phyloP scores from a whole-genome alignment of 495 filamentous ascomycete species.

The Xylaria venustula region DNA sequence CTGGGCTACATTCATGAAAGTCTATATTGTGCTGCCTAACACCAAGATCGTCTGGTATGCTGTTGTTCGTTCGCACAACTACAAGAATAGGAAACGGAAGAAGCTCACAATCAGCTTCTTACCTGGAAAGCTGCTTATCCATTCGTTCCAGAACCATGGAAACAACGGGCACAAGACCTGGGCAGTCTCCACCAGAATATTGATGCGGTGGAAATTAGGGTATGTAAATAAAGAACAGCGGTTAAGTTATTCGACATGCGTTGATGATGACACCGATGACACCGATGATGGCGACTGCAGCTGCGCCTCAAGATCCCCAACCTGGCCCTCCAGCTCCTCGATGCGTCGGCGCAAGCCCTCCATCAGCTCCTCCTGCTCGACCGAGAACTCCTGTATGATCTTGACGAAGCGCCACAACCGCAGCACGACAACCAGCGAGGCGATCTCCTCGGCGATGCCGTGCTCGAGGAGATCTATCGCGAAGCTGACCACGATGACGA shows the following conservation, averaged over 20 bases:
- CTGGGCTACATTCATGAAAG: no score
- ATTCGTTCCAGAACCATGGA: neutral
- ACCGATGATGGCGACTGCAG: slow-evolving; percentile 10
- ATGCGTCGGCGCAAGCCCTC: slow-evolving; percentile 40
- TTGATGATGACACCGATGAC: no score
- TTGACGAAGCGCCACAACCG: slow-evolving; percentile 69
- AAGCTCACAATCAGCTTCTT: no score
- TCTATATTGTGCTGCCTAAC: no score
- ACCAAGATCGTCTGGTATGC: no score
- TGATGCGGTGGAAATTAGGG: neutral
- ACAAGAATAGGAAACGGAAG: no score
- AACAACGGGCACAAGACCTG: neutral
- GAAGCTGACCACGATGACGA: slow-evolving; percentile 61
- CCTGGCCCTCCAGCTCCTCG: slow-evolving; percentile 45
- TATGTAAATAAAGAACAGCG: no score
- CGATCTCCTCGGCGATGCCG: slow-evolving; percentile 59
- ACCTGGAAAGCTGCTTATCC: no score
- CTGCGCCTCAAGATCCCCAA: slow-evolving; percentile 40
- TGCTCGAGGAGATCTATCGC: slow-evolving; percentile 56
- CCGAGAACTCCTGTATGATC: slow-evolving; percentile 62
- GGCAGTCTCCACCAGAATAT: neutral
- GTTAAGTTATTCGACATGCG: no score
- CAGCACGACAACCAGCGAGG: slow-evolving; percentile 60
- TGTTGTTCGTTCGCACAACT: no score
- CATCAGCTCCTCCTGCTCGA: slow-evolving; percentile 51